Evolutionary conservation across 176 grass and related monocot species (phyloP).

Genomic region (Oryza rufipogon): DNA sequence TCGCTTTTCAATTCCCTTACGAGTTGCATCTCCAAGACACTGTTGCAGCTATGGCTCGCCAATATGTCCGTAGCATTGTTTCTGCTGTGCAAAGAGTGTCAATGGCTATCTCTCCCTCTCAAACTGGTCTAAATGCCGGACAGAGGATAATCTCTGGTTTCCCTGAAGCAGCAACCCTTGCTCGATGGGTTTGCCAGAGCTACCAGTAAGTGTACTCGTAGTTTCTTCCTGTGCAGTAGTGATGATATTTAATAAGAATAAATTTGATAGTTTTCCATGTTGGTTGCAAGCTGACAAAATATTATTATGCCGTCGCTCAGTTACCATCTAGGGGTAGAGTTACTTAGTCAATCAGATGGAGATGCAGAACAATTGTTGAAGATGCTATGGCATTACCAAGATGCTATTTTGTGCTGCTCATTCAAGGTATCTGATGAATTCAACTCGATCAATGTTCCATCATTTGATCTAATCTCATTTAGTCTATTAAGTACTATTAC

Average conservation of each 20-base stretch:
- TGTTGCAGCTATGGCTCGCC: slow-evolving; percentile 82
- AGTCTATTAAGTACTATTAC: not conserved
- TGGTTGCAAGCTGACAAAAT: slow-evolving; percentile 27
- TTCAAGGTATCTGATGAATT: slow-evolving; percentile 65
- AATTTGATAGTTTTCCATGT: slow-evolving; percentile 32
- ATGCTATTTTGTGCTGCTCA: slow-evolving; percentile 92
- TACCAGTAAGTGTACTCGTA: slow-evolving; percentile 65
- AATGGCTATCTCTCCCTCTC: slow-evolving; percentile 78
- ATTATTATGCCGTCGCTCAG: slow-evolving; percentile 39
- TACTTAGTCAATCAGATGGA: slow-evolving; percentile 64
- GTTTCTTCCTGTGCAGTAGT: not conserved
- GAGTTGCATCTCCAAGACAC: slow-evolving; percentile 87
- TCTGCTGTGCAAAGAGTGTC: slow-evolving; percentile 95
- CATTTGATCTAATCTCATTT: not conserved
- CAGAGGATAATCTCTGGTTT: slow-evolving; percentile 62
- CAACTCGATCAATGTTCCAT: no score
- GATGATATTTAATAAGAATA: not conserved
- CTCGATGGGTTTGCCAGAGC: slow-evolving; percentile 87
- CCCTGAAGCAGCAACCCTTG: slow-evolving; percentile 77
- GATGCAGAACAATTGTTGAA: slow-evolving; percentile 76
- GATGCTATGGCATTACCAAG: slow-evolving; percentile 90
- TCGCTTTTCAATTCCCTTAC: slow-evolving; percentile 94
- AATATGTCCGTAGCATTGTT: slow-evolving; percentile 87
- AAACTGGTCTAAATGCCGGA: slow-evolving; percentile 47
- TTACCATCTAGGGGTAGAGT: slow-evolving; percentile 79